Conservation (phyloP, 2,329 filamentous ascomycete species). For the Diaporthe destruens region DNA sequence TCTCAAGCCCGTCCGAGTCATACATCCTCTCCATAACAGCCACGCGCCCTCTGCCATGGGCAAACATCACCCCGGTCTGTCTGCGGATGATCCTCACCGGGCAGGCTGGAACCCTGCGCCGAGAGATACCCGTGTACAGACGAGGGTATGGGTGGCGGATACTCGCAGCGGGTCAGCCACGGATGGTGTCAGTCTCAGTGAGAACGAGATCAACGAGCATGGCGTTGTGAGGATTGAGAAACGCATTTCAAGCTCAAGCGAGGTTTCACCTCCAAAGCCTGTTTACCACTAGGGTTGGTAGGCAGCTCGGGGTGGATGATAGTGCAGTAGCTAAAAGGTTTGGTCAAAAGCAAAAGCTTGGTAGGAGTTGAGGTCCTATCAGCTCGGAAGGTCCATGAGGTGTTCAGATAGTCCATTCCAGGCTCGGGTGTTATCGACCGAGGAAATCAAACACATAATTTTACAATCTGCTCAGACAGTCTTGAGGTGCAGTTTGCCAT, state of each 20-base stretch:
- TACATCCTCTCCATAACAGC: constrained; percentile 11
- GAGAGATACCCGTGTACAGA: constrained; percentile 1
- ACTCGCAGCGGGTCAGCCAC: neutral
- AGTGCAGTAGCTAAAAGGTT: too few relatives aligned
- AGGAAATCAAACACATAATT: neutral
- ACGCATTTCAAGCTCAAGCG: constrained; percentile 24
- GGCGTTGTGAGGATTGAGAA: constrained; percentile 31
- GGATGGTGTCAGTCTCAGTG: neutral
- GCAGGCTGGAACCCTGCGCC: neutral
- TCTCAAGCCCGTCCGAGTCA: neutral
- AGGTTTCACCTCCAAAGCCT: neutral
- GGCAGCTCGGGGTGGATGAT: neutral
- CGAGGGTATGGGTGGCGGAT: constrained; percentile 5
- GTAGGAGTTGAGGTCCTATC: neutral
- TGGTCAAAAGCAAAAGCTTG: neutral
- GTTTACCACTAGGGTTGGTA: neutral
- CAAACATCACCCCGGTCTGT: neutral
- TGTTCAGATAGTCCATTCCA: neutral
- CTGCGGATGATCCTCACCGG: neutral
- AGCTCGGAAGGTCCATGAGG: neutral
- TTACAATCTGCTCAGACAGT: neutral
- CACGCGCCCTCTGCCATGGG: neutral
- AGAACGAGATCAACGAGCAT: neutral
- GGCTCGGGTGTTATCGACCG: neutral
- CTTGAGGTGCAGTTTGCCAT: neutral